Conservation (phyloP, 1,284 basidiomycete genomes). For the Taiwanofungus camphoratus region DNA sequence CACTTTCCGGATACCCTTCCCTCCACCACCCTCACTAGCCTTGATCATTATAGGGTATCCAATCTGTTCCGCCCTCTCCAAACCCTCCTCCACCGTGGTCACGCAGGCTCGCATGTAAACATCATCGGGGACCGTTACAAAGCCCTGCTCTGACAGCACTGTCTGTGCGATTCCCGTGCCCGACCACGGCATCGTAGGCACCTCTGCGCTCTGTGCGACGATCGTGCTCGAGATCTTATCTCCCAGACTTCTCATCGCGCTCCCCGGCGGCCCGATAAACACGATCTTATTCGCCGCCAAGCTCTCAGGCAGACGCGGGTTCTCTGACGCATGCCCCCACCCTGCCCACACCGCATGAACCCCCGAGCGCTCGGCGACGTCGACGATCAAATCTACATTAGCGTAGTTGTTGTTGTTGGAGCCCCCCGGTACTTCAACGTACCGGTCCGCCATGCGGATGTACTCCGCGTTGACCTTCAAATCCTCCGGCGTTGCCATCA, state of each 20-base stretch:
- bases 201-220: conserved; percentile 94
- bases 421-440: conserved; percentile 98
- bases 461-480: conserved; percentile 99
- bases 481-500: conserved; percentile 99
- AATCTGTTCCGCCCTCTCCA: conserved; percentile 81
- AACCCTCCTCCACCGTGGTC: conserved; percentile 83
- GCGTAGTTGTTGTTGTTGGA: conserved; percentile 99
- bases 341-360: conserved; percentile 99
- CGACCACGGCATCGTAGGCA: conserved; percentile 99
- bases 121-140: conserved; percentile 90
- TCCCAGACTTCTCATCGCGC: conserved; percentile 97
- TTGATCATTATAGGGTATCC: conserved; percentile 99
- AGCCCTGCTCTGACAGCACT: conserved; percentile 80
- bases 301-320: conserved; percentile 95
- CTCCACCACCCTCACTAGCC: conserved; percentile 97
- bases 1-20: conserved; percentile 97
- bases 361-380: conserved; percentile 94
- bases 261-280: conserved; percentile 98
- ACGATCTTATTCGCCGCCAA: conserved; percentile 93
- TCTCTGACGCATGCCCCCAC: conserved; percentile 99
- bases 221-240: conserved; percentile 99
- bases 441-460: conserved; percentile 99
- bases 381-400: conserved; percentile 98
- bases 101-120: conserved; percentile 92
- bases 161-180: conserved; percentile 94